These are phyloP conservation scores for Echinochloa phyllopogon DNA, from an alignment of 176 grass and related monocot genomes.

Conservation along the genomic window DNA sequence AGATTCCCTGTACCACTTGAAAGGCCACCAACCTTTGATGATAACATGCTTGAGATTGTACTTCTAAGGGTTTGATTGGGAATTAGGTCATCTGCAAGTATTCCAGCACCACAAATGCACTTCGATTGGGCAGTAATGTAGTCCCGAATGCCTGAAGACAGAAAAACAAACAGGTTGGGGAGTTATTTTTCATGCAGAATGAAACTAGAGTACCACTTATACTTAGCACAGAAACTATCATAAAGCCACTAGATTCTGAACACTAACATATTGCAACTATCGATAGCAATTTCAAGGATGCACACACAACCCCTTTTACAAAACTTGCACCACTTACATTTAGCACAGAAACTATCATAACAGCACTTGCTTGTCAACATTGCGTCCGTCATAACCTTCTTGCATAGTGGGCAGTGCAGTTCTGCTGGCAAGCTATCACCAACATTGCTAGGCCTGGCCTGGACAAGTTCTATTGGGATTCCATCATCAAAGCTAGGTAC, in stretches of 20 bases:
- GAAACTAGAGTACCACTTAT: not conserved
- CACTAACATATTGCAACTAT: not conserved
- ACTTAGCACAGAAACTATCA: too few species aligned
- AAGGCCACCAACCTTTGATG: not conserved
- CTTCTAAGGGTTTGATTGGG: constrained; percentile 47
- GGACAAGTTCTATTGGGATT: constrained; percentile 22
- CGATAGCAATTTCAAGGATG: not conserved
- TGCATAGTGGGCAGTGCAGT: constrained; percentile 31
- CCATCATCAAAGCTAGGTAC: constrained; percentile 30
- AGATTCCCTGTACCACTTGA: constrained; percentile 24
- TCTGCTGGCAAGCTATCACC: constrained; percentile 36
- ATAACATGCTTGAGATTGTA: constrained; percentile 34
- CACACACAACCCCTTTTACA: not conserved
- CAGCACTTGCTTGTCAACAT: constrained; percentile 38
- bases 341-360: constrained; percentile 49
- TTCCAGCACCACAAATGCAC: constrained; percentile 41
- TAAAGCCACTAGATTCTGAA: not conserved
- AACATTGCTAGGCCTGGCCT: not conserved
- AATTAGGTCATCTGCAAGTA: constrained; percentile 44
- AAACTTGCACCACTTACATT: constrained; percentile 36
- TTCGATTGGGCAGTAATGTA: constrained; percentile 28
- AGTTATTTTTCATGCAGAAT: not conserved
- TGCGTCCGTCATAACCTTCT: constrained; percentile 28
- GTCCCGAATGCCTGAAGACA: constrained; percentile 41
- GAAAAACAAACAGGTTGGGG: constrained; percentile 7